These are phyloP conservation scores for Marchantia polymorpha DNA, from an alignment of 225 moss, liverwort and hornwort genomes.

Conservation along the genomic window DNA sequence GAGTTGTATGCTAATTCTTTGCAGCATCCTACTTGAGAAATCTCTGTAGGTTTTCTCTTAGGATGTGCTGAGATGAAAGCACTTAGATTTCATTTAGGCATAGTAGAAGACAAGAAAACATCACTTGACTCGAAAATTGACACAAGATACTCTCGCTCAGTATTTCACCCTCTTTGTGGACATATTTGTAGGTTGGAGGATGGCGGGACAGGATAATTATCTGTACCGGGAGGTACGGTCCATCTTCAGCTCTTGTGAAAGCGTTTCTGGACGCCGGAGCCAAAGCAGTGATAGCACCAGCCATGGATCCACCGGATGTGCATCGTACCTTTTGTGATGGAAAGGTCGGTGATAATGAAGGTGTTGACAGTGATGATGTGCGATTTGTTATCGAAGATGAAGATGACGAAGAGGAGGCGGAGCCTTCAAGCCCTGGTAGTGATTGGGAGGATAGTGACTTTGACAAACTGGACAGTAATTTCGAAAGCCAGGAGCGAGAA, in stretches of 20 bases:
- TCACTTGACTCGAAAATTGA: not conserved
- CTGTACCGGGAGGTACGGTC: conserved; percentile 78
- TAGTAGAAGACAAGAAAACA: not conserved
- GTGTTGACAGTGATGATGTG: conserved; percentile 56
- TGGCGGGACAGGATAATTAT: conserved; percentile 93
- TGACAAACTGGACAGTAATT: conserved; percentile 60
- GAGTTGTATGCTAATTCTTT: no score
- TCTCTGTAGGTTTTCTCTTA: not conserved
- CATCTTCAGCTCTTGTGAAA: conserved; percentile 64
- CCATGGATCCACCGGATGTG: conserved; percentile 53
- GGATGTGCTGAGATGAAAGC: not conserved
- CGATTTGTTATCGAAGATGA: conserved; percentile 84
- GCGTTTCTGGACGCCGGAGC: conserved; percentile 94
- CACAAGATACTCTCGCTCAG: not conserved
- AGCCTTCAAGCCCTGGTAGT: conserved; percentile 64
- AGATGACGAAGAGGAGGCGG: conserved; percentile 52
- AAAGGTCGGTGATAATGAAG: conserved; percentile 41
- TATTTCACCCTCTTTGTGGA: not conserved
- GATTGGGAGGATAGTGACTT: conserved; percentile 88
- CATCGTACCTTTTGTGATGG: conserved; percentile 47
- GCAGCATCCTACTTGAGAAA: not conserved
- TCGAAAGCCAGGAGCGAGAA: conserved; percentile 67
- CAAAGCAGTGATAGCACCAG: conserved; percentile 82
- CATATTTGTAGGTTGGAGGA: conserved; percentile 65
- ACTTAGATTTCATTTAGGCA: not conserved